phyloP scores from a whole-genome alignment of 768 basidiomycete genomes.

The Asterophora parasitica region DNA sequence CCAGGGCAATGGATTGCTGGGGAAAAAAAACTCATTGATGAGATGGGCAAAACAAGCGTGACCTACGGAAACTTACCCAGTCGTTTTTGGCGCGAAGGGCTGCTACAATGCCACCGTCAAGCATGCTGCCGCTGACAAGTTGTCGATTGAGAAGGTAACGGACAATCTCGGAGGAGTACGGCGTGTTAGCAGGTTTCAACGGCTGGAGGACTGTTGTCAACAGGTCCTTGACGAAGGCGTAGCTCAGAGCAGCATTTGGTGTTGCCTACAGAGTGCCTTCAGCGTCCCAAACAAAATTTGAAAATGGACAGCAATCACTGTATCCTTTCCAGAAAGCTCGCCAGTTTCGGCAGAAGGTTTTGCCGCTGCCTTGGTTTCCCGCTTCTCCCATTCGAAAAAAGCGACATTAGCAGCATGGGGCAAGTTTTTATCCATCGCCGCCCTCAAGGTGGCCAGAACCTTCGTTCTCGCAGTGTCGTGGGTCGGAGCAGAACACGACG shows the following conservation, averaged over 20 bases:
- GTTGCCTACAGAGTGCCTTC: not conserved
- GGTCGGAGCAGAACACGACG: not conserved
- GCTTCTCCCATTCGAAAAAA: slow-evolving; percentile 59
- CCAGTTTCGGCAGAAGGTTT: slow-evolving; percentile 1
- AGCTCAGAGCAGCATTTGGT: slow-evolving; percentile 19
- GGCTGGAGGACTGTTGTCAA: slow-evolving; percentile 47
- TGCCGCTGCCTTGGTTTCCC: slow-evolving; percentile 23
- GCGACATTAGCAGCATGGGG: slow-evolving; percentile 50
- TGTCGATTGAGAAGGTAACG: slow-evolving; percentile 52
- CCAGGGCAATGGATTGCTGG: slow-evolving; percentile 43
- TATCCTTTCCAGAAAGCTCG: slow-evolving; percentile 8
- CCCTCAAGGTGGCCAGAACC: slow-evolving; percentile 21
- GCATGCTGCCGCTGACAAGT: slow-evolving; percentile 57
- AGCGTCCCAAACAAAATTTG: not conserved
- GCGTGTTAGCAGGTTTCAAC: slow-evolving; percentile 28
- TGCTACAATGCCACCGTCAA: slow-evolving; percentile 53
- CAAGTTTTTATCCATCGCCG: slow-evolving; percentile 26
- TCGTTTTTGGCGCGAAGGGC: slow-evolving; percentile 52
- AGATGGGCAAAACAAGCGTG: not conserved
- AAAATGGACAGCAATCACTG: slow-evolving; percentile 5
- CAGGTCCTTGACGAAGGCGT: slow-evolving; percentile 58
- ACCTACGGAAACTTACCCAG: slow-evolving; percentile 47
- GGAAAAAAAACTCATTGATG: not conserved
- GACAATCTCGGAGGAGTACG: slow-evolving; percentile 55
- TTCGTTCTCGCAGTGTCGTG: slow-evolving; percentile 17